Percentiles rank a stretch among this genome's conserved stretches.
phyloP scores from a whole-genome alignment of 2,329 filamentous ascomycete species.

The Blumeria hordei region DNA sequence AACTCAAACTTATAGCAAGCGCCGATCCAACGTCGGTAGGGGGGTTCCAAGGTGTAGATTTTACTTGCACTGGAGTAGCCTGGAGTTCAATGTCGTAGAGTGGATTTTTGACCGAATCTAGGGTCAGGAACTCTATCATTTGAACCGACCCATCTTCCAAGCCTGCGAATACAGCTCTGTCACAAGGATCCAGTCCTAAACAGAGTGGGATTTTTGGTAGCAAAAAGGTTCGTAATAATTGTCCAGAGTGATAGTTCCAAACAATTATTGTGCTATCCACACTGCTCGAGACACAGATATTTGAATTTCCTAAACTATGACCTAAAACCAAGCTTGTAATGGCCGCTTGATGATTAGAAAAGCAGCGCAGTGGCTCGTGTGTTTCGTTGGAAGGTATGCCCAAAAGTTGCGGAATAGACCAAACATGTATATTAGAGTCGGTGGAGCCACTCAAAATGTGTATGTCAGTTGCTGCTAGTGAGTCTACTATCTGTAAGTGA shows the following conservation, averaged over 20 bases:
- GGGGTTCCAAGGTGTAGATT: conserved; percentile 22
- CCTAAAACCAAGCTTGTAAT: conserved; percentile 41
- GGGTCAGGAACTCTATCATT: conserved; percentile 45
- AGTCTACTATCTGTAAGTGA: conserved; percentile 61
- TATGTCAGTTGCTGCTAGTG: conserved; percentile 44
- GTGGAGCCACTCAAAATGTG: conserved; percentile 57
- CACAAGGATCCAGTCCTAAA: conserved; percentile 55
- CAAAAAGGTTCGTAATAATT: conserved; percentile 56
- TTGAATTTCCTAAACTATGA: conserved; percentile 46
- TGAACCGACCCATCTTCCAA: conserved; percentile 64
- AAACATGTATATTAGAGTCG: conserved; percentile 81
- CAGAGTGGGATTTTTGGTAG: conserved; percentile 51
- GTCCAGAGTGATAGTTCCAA: conserved; percentile 74
- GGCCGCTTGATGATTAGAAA: conserved; percentile 53
- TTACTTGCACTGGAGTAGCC: conserved; percentile 31
- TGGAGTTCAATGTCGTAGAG: conserved; percentile 23
- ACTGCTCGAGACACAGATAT: conserved; percentile 63
- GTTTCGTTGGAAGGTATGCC: conserved; percentile 28
- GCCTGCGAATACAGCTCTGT: conserved; percentile 59
- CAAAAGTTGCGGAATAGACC: conserved; percentile 58
- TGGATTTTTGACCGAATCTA: conserved; percentile 20
- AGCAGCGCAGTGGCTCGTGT: conserved; percentile 48
- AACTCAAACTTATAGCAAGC: conserved; percentile 47
- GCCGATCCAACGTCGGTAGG: conserved; percentile 25
- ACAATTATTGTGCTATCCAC: conserved; percentile 73